Base-by-base conservation (phyloP, 257 asterid genomes). In the Verbena officinalis region DNA sequence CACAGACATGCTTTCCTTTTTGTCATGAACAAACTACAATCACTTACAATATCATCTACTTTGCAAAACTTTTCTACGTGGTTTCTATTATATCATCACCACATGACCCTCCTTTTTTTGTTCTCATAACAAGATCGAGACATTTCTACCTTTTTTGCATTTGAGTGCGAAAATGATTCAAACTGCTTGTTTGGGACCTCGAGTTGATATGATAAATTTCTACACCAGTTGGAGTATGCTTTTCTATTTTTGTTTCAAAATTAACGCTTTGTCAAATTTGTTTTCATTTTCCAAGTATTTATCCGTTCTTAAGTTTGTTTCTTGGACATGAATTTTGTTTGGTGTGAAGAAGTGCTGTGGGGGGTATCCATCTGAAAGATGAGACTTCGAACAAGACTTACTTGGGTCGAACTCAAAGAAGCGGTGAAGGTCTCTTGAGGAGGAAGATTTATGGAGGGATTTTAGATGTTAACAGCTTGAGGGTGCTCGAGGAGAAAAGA, bases 401-500 rank as follows among this genome's bases (percentile, higher is more conserved):
- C 59, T 55, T 67, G 48, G 80, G 79, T 65, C 77, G 19, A 72
- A 75, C 65, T 51, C 75, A 30, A 54, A 69, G 81, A 62, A 75
- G 68, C 82, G 52, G 67, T 7, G 87, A 75, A 52, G 83, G 74
- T 79, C 60, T 73, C 67, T n/a, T 70, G 62, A 75, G 82, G 73
- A 78, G 74, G 76, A 84, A 75, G 78, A 64, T 65, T 63, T 54
- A 77, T 64, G 87, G 93, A 24, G 88, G 86, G 65, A 81, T 81
- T 81, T 66, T 94, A 55, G 96, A 94, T 76, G 43, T 71, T 46
- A 75, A 77, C 75, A 77, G 85, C 71, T 73, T 94, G 84, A 90
- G 81, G 87, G 88, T 49, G 77, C 84, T 94, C 2, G 76, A 83
- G 77, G 98, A 94, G 84, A 90, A 75, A 76, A 86, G 91, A 82